Evolutionary conservation across 2,329 filamentous ascomycete species (phyloP).

Genomic region (Ascocoryne sarcoides): DNA sequence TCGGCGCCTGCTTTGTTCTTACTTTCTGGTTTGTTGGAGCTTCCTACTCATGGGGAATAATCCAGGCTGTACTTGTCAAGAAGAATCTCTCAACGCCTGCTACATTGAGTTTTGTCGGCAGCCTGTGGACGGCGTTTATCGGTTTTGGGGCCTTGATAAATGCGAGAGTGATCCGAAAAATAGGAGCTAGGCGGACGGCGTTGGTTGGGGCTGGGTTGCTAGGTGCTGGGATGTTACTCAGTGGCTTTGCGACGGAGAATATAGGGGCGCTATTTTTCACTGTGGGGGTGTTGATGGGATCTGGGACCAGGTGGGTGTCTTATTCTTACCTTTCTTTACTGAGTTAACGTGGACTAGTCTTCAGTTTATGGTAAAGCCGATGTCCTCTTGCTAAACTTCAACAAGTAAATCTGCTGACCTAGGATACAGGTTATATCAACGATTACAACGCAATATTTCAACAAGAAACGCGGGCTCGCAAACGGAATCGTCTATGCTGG

Average conservation of each 20-base stretch:
- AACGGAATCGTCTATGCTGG: slow-evolving; percentile 46
- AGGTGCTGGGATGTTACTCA: slow-evolving; percentile 39
- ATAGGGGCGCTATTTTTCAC: slow-evolving; percentile 40
- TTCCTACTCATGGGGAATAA: slow-evolving; percentile 50
- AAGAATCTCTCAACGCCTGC: slow-evolving; percentile 39
- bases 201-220: slow-evolving; percentile 42
- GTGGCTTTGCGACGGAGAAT: slow-evolving; percentile 37
- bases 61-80: slow-evolving; percentile 47
- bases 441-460: slow-evolving; percentile 46
- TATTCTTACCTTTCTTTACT: not conserved
- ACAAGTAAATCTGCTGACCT: not conserved
- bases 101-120: slow-evolving; percentile 51
- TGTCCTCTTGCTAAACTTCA: too few relatives aligned
- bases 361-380: too few relatives aligned
- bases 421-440: slow-evolving; percentile 35
- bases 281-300: slow-evolving; percentile 37
- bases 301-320: slow-evolving; percentile 33
- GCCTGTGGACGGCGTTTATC: slow-evolving; percentile 40
- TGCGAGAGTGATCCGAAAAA: slow-evolving; percentile 38
- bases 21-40: slow-evolving; percentile 50
- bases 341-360: too few relatives aligned
- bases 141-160: slow-evolving; percentile 44
- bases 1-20: slow-evolving; percentile 40
- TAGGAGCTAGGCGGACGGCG: slow-evolving; percentile 40
- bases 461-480: slow-evolving; percentile 42